Conservation (phyloP, 139 green algal genomes). For the Chlorokybus atmophyticus region DNA sequence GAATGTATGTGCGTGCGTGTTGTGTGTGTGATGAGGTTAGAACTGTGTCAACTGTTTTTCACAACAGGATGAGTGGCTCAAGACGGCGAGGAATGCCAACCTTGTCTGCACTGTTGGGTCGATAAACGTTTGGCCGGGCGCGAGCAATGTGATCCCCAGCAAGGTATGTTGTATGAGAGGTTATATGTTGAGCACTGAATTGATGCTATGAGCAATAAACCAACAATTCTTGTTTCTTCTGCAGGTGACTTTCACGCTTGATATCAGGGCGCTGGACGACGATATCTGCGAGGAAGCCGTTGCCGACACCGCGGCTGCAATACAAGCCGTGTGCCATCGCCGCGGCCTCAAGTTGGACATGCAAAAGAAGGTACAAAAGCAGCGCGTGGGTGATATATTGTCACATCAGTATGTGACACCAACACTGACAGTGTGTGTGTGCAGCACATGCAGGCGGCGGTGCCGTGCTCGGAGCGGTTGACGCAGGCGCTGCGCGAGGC, state of each 20-base stretch:
- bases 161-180: background rate
- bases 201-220: too few relatives aligned
- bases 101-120: conserved; percentile 86
- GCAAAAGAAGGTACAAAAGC: conserved; percentile 6
- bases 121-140: conserved; percentile 55
- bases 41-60: too few relatives aligned
- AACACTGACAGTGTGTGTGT: too few relatives aligned
- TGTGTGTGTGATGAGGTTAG: too few relatives aligned
- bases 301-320: background rate
- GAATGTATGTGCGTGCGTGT: too few relatives aligned
- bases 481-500: background rate
- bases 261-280: conserved; percentile 41
- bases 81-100: background rate
- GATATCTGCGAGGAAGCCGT: conserved; percentile 23
- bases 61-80: too few relatives aligned
- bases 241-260: conserved; percentile 43
- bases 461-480: conserved; percentile 21
- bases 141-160: conserved; percentile 75
- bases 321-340: conserved; percentile 21
- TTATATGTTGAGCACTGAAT: background rate
- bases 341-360: background rate
- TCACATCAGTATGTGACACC: too few relatives aligned
- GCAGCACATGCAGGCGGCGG: conserved; percentile 44
- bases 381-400: too few relatives aligned
- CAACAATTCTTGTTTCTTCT: too few relatives aligned